Base-by-base conservation (phyloP, 257 asterid genomes). In the Solanum sitiens region DNA sequence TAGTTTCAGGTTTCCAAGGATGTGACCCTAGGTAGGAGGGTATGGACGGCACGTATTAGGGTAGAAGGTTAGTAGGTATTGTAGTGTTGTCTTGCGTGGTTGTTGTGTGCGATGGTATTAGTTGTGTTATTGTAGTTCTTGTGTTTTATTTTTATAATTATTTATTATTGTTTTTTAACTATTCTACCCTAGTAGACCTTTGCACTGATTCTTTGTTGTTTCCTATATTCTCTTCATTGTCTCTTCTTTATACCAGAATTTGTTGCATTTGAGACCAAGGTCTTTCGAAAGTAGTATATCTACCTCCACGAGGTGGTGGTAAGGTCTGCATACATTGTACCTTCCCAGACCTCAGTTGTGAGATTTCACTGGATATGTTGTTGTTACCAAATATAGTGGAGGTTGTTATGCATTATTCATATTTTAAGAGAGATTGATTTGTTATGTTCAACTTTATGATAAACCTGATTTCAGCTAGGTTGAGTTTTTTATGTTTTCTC, bases 401-500 rank as follows among this genome's bases (percentile, higher is more conserved):
- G 35, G 40, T 25, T 61, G 20, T 25, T 45, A 45, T 45, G 37
- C 37, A 76, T 76, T 76, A 15, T 35, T 13, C 63, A 44, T 79
- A 25, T 27, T 79, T 8, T 45, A 79, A 4, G 39, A 45, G 61
- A 45, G 39, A 44, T 45, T 79, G 40, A 79, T 4, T 77, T 45
- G 42, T n/a, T 47, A 80, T 5, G 67, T 79, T 5, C 47, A 47
- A 47, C 30, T 80, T 39, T 74, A 65, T 86, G 84, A 87, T 87
- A 88, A 91, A 90, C 84, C 88, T 86, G 86, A 90, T 88, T 82
- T 90, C 93, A 86, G 45, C 88, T 95, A 89, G 96, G 93, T 92
- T 92, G 92, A 93, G 95, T 90, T 91, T 86, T 94, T 89, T 93
- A 88, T 77, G 88, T 92, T 90, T 92, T 92, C 91, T 87, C 89